Base-by-base conservation (phyloP, 1,284 basidiomycete species). In the Ustilago xerochloae region DNA sequence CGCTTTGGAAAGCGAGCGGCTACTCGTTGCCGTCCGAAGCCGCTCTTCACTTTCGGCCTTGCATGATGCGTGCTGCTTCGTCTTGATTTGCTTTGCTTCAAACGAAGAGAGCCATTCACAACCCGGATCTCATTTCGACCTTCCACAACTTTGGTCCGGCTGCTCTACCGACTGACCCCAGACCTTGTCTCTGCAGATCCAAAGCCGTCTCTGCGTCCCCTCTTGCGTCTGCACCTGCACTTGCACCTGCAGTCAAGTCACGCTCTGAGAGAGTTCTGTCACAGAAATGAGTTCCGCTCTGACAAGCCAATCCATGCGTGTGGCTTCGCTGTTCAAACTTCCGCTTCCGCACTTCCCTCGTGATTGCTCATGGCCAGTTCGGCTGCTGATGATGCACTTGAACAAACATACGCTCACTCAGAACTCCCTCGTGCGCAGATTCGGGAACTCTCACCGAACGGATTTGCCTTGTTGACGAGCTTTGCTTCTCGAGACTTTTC, bases 401-500 rank as follows among this genome's bases (percentile, higher is more conserved):
- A 41, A 46, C 57, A 60, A 60, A 60, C 57, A 60, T 26, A 30
- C 41, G 39, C 41, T 24, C 48, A 58, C 33, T 6, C 22, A 29
- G 5, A 20, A 36, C 39, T 24, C 26, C 36, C 53, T 50, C 41
- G 24, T 51, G 55, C 47, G 55, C 55, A 51, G 46, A 39, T 69
- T 69, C 60, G 66, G 66, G 56, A 69, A 55, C 46, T 35, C 22
- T 30, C 26, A 41, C 60, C 56, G 66, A 59, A 36, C 56, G 55
- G 59, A n/a, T 39, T 48, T 39, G 10, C 22, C 18, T n/a, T 26
- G 12, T 10, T 20, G 16, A 43, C 41, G 26, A 24, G 41, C 41
- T 43, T 43, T 24, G 41, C 41, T 43, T 43, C 41, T 20, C 41
- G 12, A 24, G 22, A 15, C 41, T 24, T 43, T 24, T 15, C 26